Percentiles rank a stretch among this genome's conserved stretches.
Conservation (phyloP, 164 flowering plant genomes). For the Warburgia ugandensis region DNA sequence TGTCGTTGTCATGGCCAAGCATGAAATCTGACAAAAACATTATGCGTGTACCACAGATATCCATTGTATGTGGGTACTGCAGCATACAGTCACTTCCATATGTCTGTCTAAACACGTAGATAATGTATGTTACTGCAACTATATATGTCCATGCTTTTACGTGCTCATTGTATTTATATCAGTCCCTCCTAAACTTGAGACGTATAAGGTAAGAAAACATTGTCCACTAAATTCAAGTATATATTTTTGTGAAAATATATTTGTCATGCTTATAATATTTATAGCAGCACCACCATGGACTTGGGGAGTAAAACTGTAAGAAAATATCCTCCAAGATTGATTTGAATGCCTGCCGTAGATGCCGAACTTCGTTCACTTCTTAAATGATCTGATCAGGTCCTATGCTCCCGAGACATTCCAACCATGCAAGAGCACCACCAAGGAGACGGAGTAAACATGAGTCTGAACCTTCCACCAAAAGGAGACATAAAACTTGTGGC, state of each 20-base stretch:
- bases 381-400: conserved; percentile 8
- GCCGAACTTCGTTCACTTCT: neutral
- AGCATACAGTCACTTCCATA: no score
- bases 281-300: neutral
- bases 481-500: conserved; percentile 7
- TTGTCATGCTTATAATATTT: neutral
- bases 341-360: neutral
- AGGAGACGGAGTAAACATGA: conserved; percentile 1
- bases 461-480: conserved; percentile 3
- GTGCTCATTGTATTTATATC: no score
- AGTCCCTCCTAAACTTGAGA: no score
- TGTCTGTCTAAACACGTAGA: no score
- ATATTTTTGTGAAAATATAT: neutral
- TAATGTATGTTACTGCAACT: no score
- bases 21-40: no score
- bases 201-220: no score
- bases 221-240: no score
- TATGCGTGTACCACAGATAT: no score
- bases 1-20: no score
- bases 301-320: neutral
- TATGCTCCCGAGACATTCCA: conserved; percentile 13
- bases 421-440: conserved; percentile 12
- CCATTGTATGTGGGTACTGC: no score
- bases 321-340: neutral
- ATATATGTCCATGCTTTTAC: no score